A percentile compares a stretch with the other conserved stretches of the same genome.
phyloP scores from a whole-genome alignment of 495 filamentous ascomycete genomes.

The Aspergillus wentii region DNA sequence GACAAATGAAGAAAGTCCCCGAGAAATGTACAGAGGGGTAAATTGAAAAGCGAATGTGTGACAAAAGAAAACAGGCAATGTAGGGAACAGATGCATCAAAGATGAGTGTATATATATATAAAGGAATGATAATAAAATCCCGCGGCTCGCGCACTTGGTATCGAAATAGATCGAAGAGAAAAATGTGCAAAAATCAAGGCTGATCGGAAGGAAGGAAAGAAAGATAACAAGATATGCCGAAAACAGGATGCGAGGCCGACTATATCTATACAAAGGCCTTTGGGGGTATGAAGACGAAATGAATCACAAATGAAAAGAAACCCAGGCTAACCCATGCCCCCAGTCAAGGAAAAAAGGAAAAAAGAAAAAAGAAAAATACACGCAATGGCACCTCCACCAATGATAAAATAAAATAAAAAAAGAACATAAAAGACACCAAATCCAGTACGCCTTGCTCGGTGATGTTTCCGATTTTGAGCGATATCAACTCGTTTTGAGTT shows the following conservation, averaged over 20 bases:
- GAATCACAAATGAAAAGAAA: slow-evolving; percentile 19
- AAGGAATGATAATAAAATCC: slow-evolving; percentile 21
- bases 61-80: slow-evolving; percentile 36
- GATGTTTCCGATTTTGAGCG: slow-evolving; percentile 22
- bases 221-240: slow-evolving; percentile 18
- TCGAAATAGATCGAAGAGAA: slow-evolving; percentile 19
- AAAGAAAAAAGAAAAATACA: slow-evolving; percentile 11
- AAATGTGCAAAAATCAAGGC: slow-evolving; percentile 24
- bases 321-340: slow-evolving; percentile 16
- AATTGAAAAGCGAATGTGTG: slow-evolving; percentile 16
- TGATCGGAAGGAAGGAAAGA: slow-evolving; percentile 21
- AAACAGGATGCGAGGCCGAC: slow-evolving; percentile 36
- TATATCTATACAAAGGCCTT: slow-evolving; percentile 39
- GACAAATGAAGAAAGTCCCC: slow-evolving; percentile 10
- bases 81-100: slow-evolving; percentile 17
- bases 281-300: slow-evolving; percentile 36
- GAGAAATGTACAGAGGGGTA: slow-evolving; percentile 10
- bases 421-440: slow-evolving; percentile 25
- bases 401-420: slow-evolving; percentile 16
- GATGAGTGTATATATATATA: slow-evolving; percentile 15
- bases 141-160: slow-evolving; percentile 37
- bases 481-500: slow-evolving; percentile 23
- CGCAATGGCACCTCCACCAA: slow-evolving; percentile 10
- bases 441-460: slow-evolving; percentile 35
- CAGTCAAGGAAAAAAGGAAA: slow-evolving; percentile 16